Evolutionary conservation across 1,284 basidiomycete genomes (phyloP), one percentile per base, ranked within the genome.

Genomic region (Lignosus rhinocerotis): DNA sequence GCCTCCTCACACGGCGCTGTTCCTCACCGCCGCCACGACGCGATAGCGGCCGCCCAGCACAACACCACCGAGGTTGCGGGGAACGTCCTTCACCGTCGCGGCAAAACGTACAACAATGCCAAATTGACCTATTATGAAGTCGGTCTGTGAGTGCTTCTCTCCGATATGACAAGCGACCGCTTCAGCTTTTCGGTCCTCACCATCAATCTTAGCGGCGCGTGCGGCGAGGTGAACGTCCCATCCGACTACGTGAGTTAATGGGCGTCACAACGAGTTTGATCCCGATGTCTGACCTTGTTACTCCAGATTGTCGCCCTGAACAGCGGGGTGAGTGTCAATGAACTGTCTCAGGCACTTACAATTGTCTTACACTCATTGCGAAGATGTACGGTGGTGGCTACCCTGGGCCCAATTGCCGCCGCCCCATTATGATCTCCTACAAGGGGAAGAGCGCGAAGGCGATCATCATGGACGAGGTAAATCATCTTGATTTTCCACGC

Each of bases 401-500:
- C 67, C 84, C 84, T 45, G 83, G 84, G n/a, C 75, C 81, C 14
- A 50, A 81, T 47, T 93, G 92, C 72, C 84, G 82, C 69, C 74
- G 84, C 72, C 68, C 66, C 17, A 85, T 93, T 65, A 84, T 82
- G 34, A 88, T 94, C 69, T 75, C 79, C 4, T 85, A 81, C 70
- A 75, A 79, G 36, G 90, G 88, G 63, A 87, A 85, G 71, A 80
- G 82, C 2, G 76, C 83, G 10, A 66, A 70, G 16, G 92, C 91
- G 1, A 76, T 72, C 8, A 83, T 94, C 63, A 79, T 79, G 67
- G 92, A 93, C 72, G 78, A 81, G 79, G 87, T 88, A 55, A 52
- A 76, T 70, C 14, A 4, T 11, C 1, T 30, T 30, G 6, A 43
- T 16, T 46, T 21, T 49, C 32, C 55, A 47, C 53, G 58, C 36